Conservation (phyloP, 2,329 filamentous ascomycete genomes). For the Alternaria gaisen region DNA sequence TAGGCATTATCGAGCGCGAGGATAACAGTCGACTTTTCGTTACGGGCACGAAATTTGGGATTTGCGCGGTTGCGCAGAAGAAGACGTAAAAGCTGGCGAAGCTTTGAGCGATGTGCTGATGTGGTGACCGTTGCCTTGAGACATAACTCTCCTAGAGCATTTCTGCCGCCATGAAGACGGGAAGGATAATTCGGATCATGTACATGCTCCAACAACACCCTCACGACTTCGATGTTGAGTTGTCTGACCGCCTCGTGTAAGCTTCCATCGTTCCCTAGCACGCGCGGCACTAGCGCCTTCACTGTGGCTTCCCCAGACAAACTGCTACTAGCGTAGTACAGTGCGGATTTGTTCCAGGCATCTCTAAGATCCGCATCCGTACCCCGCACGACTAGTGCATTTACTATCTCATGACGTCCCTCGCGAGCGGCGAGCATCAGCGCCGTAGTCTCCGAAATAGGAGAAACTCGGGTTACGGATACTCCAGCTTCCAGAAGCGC, state of each 20-base stretch:
- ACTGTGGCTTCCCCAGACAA: conserved; percentile 38
- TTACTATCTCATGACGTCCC: conserved; percentile 66
- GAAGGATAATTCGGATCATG: conserved; percentile 73
- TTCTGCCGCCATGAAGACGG: conserved; percentile 68
- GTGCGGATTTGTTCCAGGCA: conserved; percentile 65
- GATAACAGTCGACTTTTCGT: conserved; percentile 67
- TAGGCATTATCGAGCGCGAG: conserved; percentile 66
- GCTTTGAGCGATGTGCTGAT: conserved; percentile 37
- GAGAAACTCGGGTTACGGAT: conserved; percentile 66
- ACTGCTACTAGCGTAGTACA: conserved; percentile 68
- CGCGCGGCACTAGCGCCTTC: conserved; percentile 63
- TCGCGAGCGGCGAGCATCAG: conserved; percentile 68
- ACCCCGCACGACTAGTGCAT: conserved; percentile 64
- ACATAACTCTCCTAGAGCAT: conserved; percentile 70
- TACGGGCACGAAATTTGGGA: conserved; percentile 60
- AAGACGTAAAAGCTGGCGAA: conserved; percentile 61
- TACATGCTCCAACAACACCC: conserved; percentile 65
- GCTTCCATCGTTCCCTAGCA: conserved; percentile 70
- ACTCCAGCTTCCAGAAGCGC: conserved; percentile 65
- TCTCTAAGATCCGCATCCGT: conserved; percentile 69
- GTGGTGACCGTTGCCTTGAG: conserved; percentile 61
- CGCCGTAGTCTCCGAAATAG: conserved; percentile 63
- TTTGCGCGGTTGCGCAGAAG: conserved; percentile 67
- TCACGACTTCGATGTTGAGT: conserved; percentile 66
- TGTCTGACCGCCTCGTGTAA: conserved; percentile 71